Evolutionary conservation across 2,329 filamentous ascomycete species (phyloP).

Genomic region (Mycosphaerella arachidis): DNA sequence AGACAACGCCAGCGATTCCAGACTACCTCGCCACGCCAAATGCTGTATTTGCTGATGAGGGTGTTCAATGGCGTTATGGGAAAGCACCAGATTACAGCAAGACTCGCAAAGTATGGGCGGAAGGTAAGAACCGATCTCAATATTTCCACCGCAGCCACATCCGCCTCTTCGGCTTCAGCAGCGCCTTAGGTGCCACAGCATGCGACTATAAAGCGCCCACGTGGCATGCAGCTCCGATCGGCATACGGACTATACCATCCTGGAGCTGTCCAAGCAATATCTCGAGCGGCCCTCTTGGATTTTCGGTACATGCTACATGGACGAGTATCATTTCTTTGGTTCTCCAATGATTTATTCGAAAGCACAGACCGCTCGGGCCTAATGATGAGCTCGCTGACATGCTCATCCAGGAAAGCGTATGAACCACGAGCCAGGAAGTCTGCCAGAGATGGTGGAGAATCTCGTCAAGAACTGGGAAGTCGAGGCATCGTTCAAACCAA

Average conservation of each 20-base stretch:
- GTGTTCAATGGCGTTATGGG: slow-evolving; percentile 58
- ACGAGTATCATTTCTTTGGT: neutral
- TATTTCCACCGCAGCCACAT: neutral
- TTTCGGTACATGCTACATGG: neutral
- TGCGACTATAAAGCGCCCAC: slow-evolving; percentile 4
- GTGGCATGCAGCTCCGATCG: slow-evolving; percentile 1
- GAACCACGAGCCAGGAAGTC: slow-evolving; percentile 52
- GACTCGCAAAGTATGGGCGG: slow-evolving; percentile 55
- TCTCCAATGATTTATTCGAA: neutral
- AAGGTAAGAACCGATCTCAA: slow-evolving; percentile 45
- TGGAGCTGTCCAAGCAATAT: slow-evolving; percentile 13
- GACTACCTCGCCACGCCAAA: slow-evolving; percentile 58
- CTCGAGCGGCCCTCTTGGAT: neutral
- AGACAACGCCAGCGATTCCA: slow-evolving; percentile 42
- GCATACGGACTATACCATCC: neutral
- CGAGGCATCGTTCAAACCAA: slow-evolving; percentile 63
- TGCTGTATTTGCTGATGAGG: slow-evolving; percentile 52
- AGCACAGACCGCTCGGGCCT: neutral
- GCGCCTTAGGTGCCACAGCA: slow-evolving; percentile 6
- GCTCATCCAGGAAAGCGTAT: slow-evolving; percentile 50
- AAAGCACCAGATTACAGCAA: slow-evolving; percentile 60
- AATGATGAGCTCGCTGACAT: slow-evolving; percentile 11
- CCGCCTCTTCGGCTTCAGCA: neutral
- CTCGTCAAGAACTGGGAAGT: slow-evolving; percentile 71
- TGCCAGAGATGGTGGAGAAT: slow-evolving; percentile 61